Evolutionary conservation across 306 rosid genomes (phyloP).

Genomic region (Calophaca sinica): DNA sequence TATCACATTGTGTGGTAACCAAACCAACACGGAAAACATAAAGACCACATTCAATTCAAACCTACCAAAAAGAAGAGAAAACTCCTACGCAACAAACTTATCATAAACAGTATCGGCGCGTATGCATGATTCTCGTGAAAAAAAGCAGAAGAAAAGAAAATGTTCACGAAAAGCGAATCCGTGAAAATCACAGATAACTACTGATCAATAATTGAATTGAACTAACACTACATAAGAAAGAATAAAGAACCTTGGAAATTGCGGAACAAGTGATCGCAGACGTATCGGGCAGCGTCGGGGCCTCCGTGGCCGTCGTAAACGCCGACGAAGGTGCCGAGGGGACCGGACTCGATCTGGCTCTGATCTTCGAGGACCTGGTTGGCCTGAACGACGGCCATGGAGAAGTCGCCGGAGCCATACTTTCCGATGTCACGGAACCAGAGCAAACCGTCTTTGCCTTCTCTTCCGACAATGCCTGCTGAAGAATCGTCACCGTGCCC

Average conservation of each 20-base stretch:
- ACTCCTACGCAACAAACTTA: not conserved
- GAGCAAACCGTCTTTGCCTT: constrained; percentile 70
- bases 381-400: constrained; percentile 91
- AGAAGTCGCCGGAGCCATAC: constrained; percentile 78
- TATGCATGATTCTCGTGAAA: constrained; percentile 42
- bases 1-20: not conserved
- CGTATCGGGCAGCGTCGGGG: constrained; percentile 77
- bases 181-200: constrained; percentile 42
- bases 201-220: constrained; percentile 17
- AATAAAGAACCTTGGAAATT: constrained; percentile 72
- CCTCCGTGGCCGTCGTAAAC: constrained; percentile 95
- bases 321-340: constrained; percentile 86
- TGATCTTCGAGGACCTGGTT: constrained; percentile 91
- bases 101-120: constrained; percentile 32
- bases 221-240: constrained; percentile 22
- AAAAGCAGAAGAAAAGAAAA: not conserved
- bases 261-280: constrained; percentile 76
- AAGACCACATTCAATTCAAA: constrained; percentile 21
- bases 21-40: not conserved
- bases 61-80: constrained; percentile 7
- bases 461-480: constrained; percentile 58
- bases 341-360: constrained; percentile 87
- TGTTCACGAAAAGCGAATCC: constrained; percentile 44
- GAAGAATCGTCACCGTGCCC: constrained; percentile 57
- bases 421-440: constrained; percentile 76